Base-by-base conservation (phyloP, 2,329 filamentous ascomycete genomes). In the Nannizzia gypsea region DNA sequence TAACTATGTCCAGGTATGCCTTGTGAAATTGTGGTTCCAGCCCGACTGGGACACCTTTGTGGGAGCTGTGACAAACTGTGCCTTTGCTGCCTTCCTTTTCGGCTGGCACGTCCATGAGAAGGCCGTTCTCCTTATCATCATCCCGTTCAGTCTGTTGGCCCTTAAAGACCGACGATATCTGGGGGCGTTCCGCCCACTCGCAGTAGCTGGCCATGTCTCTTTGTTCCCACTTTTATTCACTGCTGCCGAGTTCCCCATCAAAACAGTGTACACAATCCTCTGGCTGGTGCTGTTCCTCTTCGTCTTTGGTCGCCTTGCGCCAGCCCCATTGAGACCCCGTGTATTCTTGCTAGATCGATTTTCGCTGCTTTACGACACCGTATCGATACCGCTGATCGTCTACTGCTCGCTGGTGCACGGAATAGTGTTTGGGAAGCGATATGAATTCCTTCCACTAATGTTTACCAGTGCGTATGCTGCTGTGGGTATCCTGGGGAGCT, bases 31-130 rank as follows among this genome's bases (percentile, higher is more conserved):
- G 42, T 95, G 96, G 76, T 69, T 83, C 52, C 79, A 81, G 57
- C 90, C 90, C 1, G 89, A 83, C 0, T 96, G 90, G 89, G 88
- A 95, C 63, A 87, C 83, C 60, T 97, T 99, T 70, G 82, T 97
- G 46, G 90, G 90, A 2, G 87, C 90, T 0, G 82, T 96, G 50
- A 96, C 92, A 0, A 83, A 97, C 15, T 97, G 93, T 69, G 93
- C 89, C 61, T 99, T 96, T 70, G 88, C 92, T 0, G 96, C 92
- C 0, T 99, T 99, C 76, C 80, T 99, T 8, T 97, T 97, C 67
- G 92, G 93, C 60, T 99, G 92, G 90, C 93, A 99, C 70, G 93
- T 99, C 6, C 93, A 99, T 68, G 93, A 99, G 71, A 99, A 99
- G 74, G 93, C 93, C 1, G 88, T 99, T 60, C 81, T 99, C 22